A percentile compares a stretch with the other conserved stretches of the same genome.
Conservation (phyloP, 2,329 filamentous ascomycete genomes). For the Zasmidium citrigriseum region DNA sequence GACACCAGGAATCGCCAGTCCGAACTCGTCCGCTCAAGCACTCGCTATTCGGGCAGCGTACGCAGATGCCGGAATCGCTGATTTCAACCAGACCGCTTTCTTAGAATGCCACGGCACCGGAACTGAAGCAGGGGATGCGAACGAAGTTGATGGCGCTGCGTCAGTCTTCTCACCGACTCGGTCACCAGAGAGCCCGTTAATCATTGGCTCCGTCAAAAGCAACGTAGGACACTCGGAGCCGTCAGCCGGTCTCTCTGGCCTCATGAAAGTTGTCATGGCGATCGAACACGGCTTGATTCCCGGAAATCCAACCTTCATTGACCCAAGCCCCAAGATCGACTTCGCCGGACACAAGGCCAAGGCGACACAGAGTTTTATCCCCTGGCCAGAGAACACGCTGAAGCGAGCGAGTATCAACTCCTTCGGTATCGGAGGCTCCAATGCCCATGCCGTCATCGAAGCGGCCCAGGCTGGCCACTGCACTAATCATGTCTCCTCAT, state of each 20-base stretch:
- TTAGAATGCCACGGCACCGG: constrained; percentile 15
- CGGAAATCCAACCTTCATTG: constrained; percentile 20
- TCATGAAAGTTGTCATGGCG: constrained; percentile 16
- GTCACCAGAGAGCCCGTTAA: background rate
- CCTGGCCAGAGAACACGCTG: constrained; percentile 7
- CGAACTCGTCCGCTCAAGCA: constrained; percentile 15
- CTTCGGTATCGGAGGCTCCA: constrained; percentile 31
- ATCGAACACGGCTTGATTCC: constrained; percentile 28
- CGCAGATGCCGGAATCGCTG: background rate
- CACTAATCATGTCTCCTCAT: too few relatives aligned
- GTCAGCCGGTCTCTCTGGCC: background rate
- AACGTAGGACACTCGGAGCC: background rate
- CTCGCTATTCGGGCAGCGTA: background rate
- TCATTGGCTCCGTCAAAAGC: background rate
- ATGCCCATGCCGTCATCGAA: constrained; percentile 3
- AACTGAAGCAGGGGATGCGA: constrained; percentile 5
- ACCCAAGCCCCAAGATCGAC: constrained; percentile 30
- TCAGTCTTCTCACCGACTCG: background rate
- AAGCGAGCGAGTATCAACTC: constrained; percentile 15
- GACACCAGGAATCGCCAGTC: constrained; percentile 32
- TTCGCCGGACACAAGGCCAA: constrained; percentile 11
- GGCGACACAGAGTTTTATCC: constrained; percentile 32
- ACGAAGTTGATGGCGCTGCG: constrained; percentile 2
- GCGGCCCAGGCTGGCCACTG: background rate
- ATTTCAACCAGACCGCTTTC: background rate